These are phyloP conservation scores for Hypomyces perniciosus DNA, from an alignment of 2,329 filamentous ascomycete genomes.

Conservation along the genomic window DNA sequence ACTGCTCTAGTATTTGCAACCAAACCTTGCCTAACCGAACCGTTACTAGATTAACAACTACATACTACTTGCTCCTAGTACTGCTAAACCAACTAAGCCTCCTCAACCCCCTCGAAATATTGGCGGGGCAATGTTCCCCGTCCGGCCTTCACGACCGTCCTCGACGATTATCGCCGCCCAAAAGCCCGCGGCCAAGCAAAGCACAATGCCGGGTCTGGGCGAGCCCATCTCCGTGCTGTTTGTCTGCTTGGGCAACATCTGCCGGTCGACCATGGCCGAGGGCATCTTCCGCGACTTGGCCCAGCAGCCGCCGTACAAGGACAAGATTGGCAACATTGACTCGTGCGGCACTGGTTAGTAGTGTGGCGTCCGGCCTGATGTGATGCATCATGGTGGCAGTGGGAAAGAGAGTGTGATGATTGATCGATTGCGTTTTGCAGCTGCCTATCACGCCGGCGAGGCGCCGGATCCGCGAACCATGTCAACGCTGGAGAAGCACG, in stretches of 20 bases:
- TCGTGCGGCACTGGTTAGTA: constrained; percentile 72
- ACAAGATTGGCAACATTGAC: constrained; percentile 63
- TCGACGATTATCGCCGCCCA: constrained; percentile 1
- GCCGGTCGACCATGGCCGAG: constrained; percentile 90
- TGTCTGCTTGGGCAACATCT: constrained; percentile 96
- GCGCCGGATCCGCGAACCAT: constrained; percentile 79
- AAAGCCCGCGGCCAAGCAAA: constrained; percentile 5
- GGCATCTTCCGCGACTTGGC: constrained; percentile 76
- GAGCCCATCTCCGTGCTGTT: constrained; percentile 70
- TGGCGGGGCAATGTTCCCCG: constrained; percentile 4
- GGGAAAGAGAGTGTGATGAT: background rate
- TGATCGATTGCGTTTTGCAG: constrained; percentile 29
- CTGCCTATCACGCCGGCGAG: constrained; percentile 75
- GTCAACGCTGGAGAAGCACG: constrained; percentile 65
- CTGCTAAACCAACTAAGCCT: no score
- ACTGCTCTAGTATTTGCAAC: no score
- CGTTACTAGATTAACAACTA: no score
- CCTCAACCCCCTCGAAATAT: no score
- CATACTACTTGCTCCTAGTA: no score
- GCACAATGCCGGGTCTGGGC: constrained; percentile 26
- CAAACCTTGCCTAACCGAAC: no score
- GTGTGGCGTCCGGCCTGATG: background rate
- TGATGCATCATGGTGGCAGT: background rate
- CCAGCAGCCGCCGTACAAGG: constrained; percentile 53
- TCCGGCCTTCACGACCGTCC: constrained; percentile 4